A percentile compares a stretch with the other conserved stretches of the same genome.
phyloP scores from a whole-genome alignment of 2,329 filamentous ascomycete genomes.

The Mycocentrospora acerina region DNA sequence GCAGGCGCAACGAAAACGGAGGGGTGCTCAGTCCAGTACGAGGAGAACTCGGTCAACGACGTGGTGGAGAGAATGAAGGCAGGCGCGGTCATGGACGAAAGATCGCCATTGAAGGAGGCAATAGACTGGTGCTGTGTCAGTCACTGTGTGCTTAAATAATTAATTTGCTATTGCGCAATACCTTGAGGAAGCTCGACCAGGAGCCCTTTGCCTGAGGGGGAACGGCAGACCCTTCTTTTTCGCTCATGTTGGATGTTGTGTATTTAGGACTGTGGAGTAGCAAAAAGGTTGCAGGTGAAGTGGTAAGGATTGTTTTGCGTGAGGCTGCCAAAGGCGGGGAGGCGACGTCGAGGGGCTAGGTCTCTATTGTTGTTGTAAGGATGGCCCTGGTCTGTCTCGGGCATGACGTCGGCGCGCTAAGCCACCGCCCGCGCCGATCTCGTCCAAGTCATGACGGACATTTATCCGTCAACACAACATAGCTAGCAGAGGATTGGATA shows the following conservation, averaged over 20 bases:
- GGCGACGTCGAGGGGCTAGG: too few species aligned
- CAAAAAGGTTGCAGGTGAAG: neutral
- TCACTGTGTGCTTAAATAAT: too few species aligned
- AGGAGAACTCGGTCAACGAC: conserved; percentile 59
- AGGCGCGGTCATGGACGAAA: conserved; percentile 58
- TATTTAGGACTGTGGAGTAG: neutral
- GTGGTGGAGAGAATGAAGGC: conserved; percentile 58
- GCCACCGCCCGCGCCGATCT: conserved; percentile 11
- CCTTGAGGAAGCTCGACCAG: conserved; percentile 54
- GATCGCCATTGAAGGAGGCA: conserved; percentile 58
- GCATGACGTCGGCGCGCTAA: conserved; percentile 21
- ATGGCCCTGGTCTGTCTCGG: conserved; percentile 12
- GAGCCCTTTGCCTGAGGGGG: conserved; percentile 49
- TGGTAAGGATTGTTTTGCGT: neutral
- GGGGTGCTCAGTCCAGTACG: conserved; percentile 59
- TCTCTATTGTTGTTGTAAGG: conserved; percentile 12
- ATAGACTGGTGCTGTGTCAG: conserved; percentile 45
- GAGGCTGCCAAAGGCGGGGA: conserved; percentile 8
- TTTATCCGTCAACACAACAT: too few species aligned
- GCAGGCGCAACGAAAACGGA: conserved; percentile 78
- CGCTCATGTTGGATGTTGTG: conserved; percentile 19
- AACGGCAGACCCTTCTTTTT: conserved; percentile 49
- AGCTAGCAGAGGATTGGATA: too few species aligned
- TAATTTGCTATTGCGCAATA: conserved; percentile 15
- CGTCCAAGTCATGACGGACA: conserved; percentile 7